Evolutionary conservation across 208 protist species (phyloP).

Genomic region (Trypanosoma cruzi): DNA sequence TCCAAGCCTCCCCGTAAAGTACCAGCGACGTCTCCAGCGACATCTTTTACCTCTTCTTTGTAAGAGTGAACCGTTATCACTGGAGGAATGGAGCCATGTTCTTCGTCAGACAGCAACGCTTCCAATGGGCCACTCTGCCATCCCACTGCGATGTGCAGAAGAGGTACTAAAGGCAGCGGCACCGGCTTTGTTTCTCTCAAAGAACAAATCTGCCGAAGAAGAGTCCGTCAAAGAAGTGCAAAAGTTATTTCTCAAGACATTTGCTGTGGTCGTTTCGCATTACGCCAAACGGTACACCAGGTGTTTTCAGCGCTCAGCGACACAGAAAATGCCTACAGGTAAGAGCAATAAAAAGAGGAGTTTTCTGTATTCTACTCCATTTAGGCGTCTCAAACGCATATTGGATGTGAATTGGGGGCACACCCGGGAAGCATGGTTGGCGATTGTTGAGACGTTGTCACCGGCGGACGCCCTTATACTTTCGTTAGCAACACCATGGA

Average conservation of each 20-base stretch:
- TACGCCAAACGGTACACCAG: conserved; percentile 49
- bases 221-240: conserved; percentile 39
- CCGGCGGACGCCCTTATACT: conserved; percentile 51
- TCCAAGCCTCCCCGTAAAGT: conserved; percentile 40
- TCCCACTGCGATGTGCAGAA: conserved; percentile 59
- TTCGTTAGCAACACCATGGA: conserved; percentile 30
- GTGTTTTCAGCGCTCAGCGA: conserved; percentile 45
- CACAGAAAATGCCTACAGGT: background rate
- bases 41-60: conserved; percentile 56
- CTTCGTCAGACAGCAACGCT: conserved; percentile 32
- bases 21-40: conserved; percentile 69
- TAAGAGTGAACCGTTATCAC: conserved; percentile 43
- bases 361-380: conserved; percentile 41
- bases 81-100: conserved; percentile 58
- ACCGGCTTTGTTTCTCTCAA: conserved; percentile 43
- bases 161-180: conserved; percentile 58
- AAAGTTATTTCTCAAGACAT: conserved; percentile 44
- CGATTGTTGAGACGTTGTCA: conserved; percentile 24
- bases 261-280: conserved; percentile 48
- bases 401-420: conserved; percentile 17
- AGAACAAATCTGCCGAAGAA: conserved; percentile 7
- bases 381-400: conserved; percentile 54
- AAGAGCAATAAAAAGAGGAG: conserved; percentile 37
- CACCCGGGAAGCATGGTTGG: conserved; percentile 11
- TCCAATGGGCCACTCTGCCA: conserved; percentile 34